phyloP scores from a whole-genome alignment of 805 yeast species.

The Ogataea henricii region DNA sequence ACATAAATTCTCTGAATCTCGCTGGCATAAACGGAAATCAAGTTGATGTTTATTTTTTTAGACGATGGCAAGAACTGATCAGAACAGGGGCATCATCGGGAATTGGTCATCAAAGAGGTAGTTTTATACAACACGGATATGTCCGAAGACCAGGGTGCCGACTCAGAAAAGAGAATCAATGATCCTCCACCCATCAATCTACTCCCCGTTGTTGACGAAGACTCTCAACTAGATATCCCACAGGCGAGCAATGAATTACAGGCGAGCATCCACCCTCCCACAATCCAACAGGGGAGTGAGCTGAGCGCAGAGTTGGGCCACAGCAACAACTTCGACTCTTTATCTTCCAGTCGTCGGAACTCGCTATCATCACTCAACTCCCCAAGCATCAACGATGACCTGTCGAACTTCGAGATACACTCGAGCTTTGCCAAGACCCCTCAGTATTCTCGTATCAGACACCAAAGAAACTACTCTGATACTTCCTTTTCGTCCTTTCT shows the following conservation, averaged over 20 bases:
- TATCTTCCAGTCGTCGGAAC: constrained; percentile 8
- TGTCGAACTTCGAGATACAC: constrained; percentile 10
- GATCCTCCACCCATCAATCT: not conserved
- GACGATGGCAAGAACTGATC: no score
- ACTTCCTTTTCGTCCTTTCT: constrained; percentile 28
- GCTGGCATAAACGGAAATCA: constrained; percentile 9
- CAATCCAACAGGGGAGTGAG: not conserved
- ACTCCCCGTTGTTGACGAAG: constrained; percentile 14
- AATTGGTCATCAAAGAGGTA: not conserved
- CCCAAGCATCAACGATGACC: constrained; percentile 21
- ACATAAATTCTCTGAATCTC: not conserved
- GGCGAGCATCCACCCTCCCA: not conserved
- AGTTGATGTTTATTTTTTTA: not conserved
- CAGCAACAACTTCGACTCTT: not conserved
- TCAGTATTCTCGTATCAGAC: constrained; percentile 11
- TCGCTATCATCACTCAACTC: constrained; percentile 14
- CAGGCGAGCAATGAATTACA: constrained; percentile 1
- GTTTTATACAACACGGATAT: not conserved
- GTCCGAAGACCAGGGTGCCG: not conserved
- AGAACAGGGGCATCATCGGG: not conserved
- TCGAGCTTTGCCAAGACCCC: constrained; percentile 8
- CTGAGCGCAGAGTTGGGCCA: not conserved
- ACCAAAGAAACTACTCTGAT: constrained; percentile 27
- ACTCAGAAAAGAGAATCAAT: not conserved
- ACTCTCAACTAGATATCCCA: constrained; percentile 11